phyloP scores from a whole-genome alignment of 2,329 filamentous ascomycete genomes.

The Xenoacremonium recifei region DNA sequence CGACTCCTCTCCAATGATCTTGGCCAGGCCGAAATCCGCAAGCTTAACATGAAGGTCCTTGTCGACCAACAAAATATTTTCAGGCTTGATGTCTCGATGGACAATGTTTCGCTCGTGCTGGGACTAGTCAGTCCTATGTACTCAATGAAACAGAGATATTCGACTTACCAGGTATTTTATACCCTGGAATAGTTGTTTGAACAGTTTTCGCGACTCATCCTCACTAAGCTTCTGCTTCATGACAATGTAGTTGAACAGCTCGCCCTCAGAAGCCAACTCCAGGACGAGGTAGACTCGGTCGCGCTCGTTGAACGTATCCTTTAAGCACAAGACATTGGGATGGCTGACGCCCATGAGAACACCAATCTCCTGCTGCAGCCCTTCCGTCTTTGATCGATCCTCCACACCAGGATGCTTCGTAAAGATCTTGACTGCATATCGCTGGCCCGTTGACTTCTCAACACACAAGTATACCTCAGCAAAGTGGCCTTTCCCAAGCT shows the following conservation, averaged over 20 bases:
- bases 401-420: constrained; percentile 80
- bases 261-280: constrained; percentile 87
- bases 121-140: constrained; percentile 4
- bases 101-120: constrained; percentile 97
- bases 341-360: constrained; percentile 97
- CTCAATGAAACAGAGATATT: not conserved
- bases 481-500: constrained; percentile 92
- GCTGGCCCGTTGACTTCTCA: constrained; percentile 77
- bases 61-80: constrained; percentile 89
- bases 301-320: constrained; percentile 90
- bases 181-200: constrained; percentile 87
- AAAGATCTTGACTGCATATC: constrained; percentile 93
- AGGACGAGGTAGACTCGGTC: constrained; percentile 89
- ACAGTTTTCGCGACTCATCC: constrained; percentile 79
- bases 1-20: constrained; percentile 97
- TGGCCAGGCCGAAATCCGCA: constrained; percentile 94
- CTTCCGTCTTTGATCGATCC: constrained; percentile 79
- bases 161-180: constrained; percentile 85
- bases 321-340: constrained; percentile 86
- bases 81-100: constrained; percentile 95
- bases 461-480: constrained; percentile 90
- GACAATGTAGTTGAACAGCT: constrained; percentile 94
- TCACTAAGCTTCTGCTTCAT: constrained; percentile 87
- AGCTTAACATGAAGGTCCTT: constrained; percentile 85
- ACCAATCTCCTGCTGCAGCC: constrained; percentile 91